phyloP scores from a whole-genome alignment of 2,329 filamentous ascomycete species.

The Blumeria graminis region DNA sequence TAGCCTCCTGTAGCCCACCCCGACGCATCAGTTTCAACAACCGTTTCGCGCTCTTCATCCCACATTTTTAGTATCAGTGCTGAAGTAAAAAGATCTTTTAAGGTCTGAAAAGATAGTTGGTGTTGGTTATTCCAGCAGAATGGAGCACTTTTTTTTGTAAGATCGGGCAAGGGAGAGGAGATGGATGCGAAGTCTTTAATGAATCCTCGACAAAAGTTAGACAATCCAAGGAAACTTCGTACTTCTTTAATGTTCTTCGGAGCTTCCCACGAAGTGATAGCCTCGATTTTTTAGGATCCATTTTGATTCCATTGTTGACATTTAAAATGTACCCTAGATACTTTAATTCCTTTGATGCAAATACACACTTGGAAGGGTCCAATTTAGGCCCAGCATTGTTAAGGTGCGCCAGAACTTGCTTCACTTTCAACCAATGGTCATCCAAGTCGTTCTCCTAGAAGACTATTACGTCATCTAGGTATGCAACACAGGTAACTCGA shows the following conservation, averaged over 20 bases:
- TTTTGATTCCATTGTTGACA: neutral
- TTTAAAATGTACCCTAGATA: neutral
- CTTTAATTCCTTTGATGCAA: neutral
- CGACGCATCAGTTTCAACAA: neutral
- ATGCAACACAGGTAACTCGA: neutral
- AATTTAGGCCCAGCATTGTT: neutral
- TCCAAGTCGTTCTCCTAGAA: neutral
- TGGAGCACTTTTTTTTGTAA: neutral
- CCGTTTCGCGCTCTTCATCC: neutral
- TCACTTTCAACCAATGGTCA: neutral
- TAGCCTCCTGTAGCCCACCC: neutral
- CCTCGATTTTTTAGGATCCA: neutral
- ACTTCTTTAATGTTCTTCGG: neutral
- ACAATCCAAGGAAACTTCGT: neutral
- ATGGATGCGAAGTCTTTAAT: neutral
- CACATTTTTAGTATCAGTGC: neutral
- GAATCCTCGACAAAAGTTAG: neutral
- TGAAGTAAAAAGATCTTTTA: neutral
- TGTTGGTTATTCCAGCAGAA: neutral
- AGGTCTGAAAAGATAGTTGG: neutral
- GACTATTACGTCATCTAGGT: neutral
- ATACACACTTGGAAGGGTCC: neutral
- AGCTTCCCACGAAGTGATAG: neutral
- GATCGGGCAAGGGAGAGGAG: neutral
- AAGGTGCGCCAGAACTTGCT: neutral